Evolutionary conservation across 1,139 yeast genomes (phyloP).

Genomic region (Nakaseomyces glabratus): DNA sequence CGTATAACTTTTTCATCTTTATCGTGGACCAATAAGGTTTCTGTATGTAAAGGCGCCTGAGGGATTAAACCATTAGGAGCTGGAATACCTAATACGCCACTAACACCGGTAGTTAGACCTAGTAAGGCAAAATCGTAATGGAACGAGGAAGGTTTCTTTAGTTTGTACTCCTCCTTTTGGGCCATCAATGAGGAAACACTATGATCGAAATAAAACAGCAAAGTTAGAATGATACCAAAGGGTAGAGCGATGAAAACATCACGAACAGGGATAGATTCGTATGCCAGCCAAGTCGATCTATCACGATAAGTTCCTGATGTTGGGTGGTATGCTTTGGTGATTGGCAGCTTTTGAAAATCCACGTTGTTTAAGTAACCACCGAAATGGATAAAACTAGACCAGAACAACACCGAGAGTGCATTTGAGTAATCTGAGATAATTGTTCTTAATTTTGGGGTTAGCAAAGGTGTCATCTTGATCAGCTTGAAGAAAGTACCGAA

Average conservation of each 20-base stretch:
- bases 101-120: slow-evolving; percentile 77
- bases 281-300: slow-evolving; percentile 39
- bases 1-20: slow-evolving; percentile 37
- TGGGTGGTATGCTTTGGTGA: slow-evolving; percentile 68
- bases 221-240: slow-evolving; percentile 76
- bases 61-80: slow-evolving; percentile 96
- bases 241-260: slow-evolving; percentile 86
- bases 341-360: slow-evolving; percentile 54
- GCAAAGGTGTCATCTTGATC: slow-evolving; percentile 53
- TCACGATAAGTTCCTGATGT: slow-evolving; percentile 38
- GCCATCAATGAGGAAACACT: slow-evolving; percentile 90
- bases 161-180: slow-evolving; percentile 71
- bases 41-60: slow-evolving; percentile 91
- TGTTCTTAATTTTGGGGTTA: slow-evolving; percentile 53
- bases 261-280: slow-evolving; percentile 55
- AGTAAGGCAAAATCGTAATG: slow-evolving; percentile 86
- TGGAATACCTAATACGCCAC: slow-evolving; percentile 85
- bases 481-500: slow-evolving; percentile 61
- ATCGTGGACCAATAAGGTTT: slow-evolving; percentile 58
- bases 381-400: slow-evolving; percentile 85
- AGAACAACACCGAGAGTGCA: slow-evolving; percentile 73
- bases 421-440: slow-evolving; percentile 79
- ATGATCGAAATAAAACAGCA: slow-evolving; percentile 87
- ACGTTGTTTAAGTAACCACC: slow-evolving; percentile 59
- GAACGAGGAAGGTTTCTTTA: slow-evolving; percentile 78